Evolutionary conservation across 768 basidiomycete species (phyloP).

Genomic region (Phallus indusiatus): DNA sequence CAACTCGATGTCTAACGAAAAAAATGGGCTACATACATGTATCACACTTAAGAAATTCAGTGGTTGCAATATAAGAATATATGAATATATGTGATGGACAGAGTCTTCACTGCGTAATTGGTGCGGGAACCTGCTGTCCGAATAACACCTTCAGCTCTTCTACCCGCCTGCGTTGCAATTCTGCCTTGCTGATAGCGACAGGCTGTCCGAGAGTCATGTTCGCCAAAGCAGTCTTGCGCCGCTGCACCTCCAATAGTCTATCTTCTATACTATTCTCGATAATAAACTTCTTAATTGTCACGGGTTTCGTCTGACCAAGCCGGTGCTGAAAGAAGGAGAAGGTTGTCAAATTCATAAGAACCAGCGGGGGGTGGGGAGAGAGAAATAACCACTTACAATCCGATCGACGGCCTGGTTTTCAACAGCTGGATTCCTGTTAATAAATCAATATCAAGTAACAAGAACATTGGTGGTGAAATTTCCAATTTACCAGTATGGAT

Average conservation of each 20-base stretch:
- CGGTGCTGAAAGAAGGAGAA: conserved; percentile 61
- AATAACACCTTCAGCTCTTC: conserved; percentile 81
- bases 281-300: conserved; percentile 86
- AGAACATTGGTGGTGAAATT: conserved; percentile 2
- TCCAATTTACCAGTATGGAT: conserved; percentile 77
- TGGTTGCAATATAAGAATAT: background rate
- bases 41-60: background rate
- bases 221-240: conserved; percentile 89
- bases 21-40: background rate
- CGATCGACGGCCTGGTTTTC: conserved; percentile 98
- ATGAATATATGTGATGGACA: background rate
- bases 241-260: conserved; percentile 85
- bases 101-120: background rate
- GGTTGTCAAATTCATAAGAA: background rate
- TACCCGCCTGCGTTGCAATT: conserved; percentile 77
- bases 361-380: background rate
- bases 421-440: conserved; percentile 82
- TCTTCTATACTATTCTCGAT: conserved; percentile 93
- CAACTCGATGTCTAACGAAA: background rate
- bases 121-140: background rate
- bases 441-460: conserved; percentile 1
- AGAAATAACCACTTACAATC: conserved; percentile 54
- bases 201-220: conserved; percentile 82
- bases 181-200: conserved; percentile 69
- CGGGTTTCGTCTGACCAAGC: conserved; percentile 86